Evolutionary conservation across 2,329 filamentous ascomycete species (phyloP), one percentile per base, ranked within the genome.

Genomic region (Cladophialophora exuberans): DNA sequence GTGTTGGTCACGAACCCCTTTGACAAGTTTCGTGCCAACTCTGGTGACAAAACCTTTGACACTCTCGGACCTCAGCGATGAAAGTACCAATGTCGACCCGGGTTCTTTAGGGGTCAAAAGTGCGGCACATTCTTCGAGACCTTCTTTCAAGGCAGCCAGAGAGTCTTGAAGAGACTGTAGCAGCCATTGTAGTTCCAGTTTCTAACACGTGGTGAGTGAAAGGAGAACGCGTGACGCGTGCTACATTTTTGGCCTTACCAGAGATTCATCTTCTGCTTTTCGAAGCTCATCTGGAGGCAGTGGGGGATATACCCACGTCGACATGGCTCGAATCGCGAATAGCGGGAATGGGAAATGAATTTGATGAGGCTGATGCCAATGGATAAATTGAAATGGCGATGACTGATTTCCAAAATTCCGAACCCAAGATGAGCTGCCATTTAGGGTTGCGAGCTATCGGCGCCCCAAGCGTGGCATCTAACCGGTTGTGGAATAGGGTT

Each of bases 41-140:
- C 94, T 84, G 1, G 93, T 97, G 57, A 97, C 84, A 65, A 90
- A 89, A 15, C 94, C 94, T 72, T 99, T 99, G 60, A 97, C 85
- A 63, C 83, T 85, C 75, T 99, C 94, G 52, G 90, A 93, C 52
- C 92, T 84, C 52, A 88, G 82, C 11, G 92, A 95, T 59, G 89
- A 94, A 62, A 99, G 81, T 25, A 94, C 92, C 23, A 99, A 83
- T 1, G 93, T 99, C 65, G 87, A 92, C 6, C 91, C 91, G 1
- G 87, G 86, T 67, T 96, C 90, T 60, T 87, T 82, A 1, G 93
- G 91, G 6, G 90, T 88, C 25, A 99, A 84, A 20, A 97, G 82
- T 15, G 87, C 85, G 64, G 91, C 90, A 74, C 92, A 97, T 73
- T 97, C 91, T 69, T 94, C 86, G 2, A 97, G 83, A 56, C 90